Evolutionary conservation across 345 rosid species (phyloP).

Genomic region (Arabidopsis arenosa): DNA sequence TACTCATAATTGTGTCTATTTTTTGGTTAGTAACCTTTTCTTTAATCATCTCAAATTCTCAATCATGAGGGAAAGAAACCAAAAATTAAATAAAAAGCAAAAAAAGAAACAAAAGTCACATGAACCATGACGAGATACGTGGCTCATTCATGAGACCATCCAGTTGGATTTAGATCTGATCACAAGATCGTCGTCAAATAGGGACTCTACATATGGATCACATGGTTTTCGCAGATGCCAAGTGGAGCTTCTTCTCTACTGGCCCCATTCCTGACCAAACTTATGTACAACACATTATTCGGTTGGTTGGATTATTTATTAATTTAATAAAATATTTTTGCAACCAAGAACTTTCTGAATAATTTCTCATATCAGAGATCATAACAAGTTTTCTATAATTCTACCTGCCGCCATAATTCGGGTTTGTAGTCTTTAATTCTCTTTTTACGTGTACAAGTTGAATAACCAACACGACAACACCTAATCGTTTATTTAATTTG

Average conservation of each 20-base stretch:
- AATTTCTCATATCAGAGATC: not conserved
- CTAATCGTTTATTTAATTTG: not conserved
- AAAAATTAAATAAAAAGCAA: not conserved
- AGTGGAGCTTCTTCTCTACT: not conserved
- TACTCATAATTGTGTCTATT: not conserved
- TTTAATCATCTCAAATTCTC: not conserved
- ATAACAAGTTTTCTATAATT: not conserved
- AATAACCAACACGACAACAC: not conserved
- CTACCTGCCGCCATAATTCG: not conserved
- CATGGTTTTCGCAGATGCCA: constrained; percentile 36
- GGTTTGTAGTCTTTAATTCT: not conserved
- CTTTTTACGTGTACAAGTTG: not conserved
- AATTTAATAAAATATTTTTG: not conserved
- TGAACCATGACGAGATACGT: constrained; percentile 38
- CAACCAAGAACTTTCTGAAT: not conserved
- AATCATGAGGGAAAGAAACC: constrained; percentile 9
- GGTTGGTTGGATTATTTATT: not conserved
- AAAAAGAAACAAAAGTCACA: constrained; percentile 28
- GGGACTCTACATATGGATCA: constrained; percentile 36
- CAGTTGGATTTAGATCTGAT: constrained; percentile 34
- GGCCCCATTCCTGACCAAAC: not conserved
- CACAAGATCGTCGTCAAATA: constrained; percentile 16
- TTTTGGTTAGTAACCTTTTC: not conserved
- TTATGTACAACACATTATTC: constrained; percentile 3
- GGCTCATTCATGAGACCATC: constrained; percentile 24